Conservation (phyloP, 2,329 filamentous ascomycete genomes). For the Cephalotrichum gorgonifer region DNA sequence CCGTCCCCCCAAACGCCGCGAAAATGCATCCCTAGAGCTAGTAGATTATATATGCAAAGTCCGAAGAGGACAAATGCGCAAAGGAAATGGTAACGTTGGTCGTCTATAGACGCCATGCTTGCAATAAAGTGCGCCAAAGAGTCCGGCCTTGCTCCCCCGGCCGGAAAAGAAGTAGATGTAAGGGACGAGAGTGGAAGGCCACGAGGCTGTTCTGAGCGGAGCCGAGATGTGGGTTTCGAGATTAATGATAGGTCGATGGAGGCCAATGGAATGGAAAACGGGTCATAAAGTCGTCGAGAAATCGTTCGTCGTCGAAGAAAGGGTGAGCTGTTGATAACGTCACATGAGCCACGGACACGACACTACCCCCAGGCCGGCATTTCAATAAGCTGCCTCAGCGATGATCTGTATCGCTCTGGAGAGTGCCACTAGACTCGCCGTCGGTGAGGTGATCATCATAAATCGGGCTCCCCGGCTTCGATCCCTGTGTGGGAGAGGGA, state of each 20-base stretch:
- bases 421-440: slow-evolving; percentile 4
- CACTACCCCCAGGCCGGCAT: too few relatives aligned
- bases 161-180: too few relatives aligned
- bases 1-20: not conserved
- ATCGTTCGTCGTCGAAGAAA: too few relatives aligned
- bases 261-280: not conserved
- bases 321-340: too few relatives aligned
- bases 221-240: not conserved
- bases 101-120: not conserved
- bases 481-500: not conserved
- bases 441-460: slow-evolving; percentile 3
- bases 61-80: not conserved
- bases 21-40: not conserved
- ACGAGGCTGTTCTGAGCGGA: not conserved
- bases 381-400: not conserved
- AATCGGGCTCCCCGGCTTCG: not conserved
- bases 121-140: not conserved
- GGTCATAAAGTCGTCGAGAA: not conserved
- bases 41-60: not conserved
- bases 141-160: too few relatives aligned
- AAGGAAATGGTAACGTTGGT: not conserved
- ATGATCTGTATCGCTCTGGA: slow-evolving; percentile 1
- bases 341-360: too few relatives aligned
- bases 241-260: not conserved
- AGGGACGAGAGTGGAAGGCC: too few relatives aligned